These are phyloP conservation scores for Helenozyma baotianmanensis DNA, from an alignment of 805 yeast species.

Conservation along the genomic window DNA sequence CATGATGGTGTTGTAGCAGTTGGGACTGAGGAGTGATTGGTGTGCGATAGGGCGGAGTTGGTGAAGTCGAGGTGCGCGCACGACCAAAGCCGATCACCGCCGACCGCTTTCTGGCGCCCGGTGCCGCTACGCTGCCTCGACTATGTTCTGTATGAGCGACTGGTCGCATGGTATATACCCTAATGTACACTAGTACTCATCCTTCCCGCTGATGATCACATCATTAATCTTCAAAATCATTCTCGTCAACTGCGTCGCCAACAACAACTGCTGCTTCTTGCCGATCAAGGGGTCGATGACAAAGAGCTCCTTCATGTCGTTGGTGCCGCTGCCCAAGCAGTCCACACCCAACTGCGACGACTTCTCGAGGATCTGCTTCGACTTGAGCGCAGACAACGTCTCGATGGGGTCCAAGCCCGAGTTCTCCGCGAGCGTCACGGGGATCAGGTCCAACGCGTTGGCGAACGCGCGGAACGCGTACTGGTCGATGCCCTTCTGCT, in stretches of 20 bases:
- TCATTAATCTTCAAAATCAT: slow-evolving; percentile 97
- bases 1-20: slow-evolving; percentile 7
- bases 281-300: slow-evolving; percentile 97
- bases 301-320: slow-evolving; percentile 90
- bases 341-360: slow-evolving; percentile 83
- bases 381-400: slow-evolving; percentile 75
- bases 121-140: too few species aligned
- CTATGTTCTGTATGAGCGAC: too few species aligned
- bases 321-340: slow-evolving; percentile 82
- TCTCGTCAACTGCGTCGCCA: slow-evolving; percentile 96
- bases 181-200: slow-evolving; percentile 47
- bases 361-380: slow-evolving; percentile 74
- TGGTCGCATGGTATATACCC: too few species aligned
- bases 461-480: slow-evolving; percentile 96
- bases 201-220: slow-evolving; percentile 87
- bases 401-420: slow-evolving; percentile 95
- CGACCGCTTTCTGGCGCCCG: too few species aligned
- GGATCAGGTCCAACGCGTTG: slow-evolving; percentile 83
- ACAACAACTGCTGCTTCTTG: slow-evolving; percentile 88
- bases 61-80: slow-evolving; percentile 4
- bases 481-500: slow-evolving; percentile 92
- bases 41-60: not conserved
- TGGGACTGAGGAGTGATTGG: not conserved
- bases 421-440: slow-evolving; percentile 94
- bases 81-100: slow-evolving; percentile 1